Evolutionary conservation across 768 basidiomycete species (phyloP).

Genomic region (Lactifluus hygrophoroides): DNA sequence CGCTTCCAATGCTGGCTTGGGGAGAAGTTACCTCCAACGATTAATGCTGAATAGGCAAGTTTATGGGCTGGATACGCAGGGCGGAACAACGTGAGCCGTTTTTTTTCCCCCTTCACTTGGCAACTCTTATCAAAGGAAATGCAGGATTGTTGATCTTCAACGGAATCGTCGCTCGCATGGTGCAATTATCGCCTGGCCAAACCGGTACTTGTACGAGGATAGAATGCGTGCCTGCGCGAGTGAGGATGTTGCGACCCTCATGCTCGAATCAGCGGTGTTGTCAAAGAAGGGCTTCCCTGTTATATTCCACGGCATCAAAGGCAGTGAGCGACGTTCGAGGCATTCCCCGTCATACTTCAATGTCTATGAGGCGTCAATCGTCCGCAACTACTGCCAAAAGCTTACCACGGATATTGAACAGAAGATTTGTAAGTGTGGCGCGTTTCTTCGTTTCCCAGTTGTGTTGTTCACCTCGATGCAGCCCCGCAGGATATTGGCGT

Average conservation of each 20-base stretch:
- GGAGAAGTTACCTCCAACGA: slow-evolving; percentile 30
- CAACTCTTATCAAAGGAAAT: slow-evolving; percentile 2
- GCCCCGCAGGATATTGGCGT: slow-evolving; percentile 30
- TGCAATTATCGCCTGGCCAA: slow-evolving; percentile 49
- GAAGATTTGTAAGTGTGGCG: slow-evolving; percentile 26
- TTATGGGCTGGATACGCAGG: slow-evolving; percentile 24
- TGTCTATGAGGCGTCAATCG: slow-evolving; percentile 29
- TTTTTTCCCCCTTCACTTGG: background rate
- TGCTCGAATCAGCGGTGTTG: slow-evolving; percentile 26
- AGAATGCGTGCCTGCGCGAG: slow-evolving; percentile 28
- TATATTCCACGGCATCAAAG: slow-evolving; percentile 30
- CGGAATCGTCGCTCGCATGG: slow-evolving; percentile 18
- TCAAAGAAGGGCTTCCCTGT: slow-evolving; percentile 25
- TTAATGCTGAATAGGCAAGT: slow-evolving; percentile 26
- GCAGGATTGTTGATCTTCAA: slow-evolving; percentile 16
- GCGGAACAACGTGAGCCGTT: slow-evolving; percentile 28
- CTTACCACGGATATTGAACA: slow-evolving; percentile 24
- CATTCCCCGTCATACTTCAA: slow-evolving; percentile 36
- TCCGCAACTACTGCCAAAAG: slow-evolving; percentile 27
- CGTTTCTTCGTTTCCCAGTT: background rate
- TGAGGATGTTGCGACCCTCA: slow-evolving; percentile 22
- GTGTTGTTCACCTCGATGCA: background rate
- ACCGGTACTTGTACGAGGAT: slow-evolving; percentile 35
- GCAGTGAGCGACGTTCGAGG: slow-evolving; percentile 28
- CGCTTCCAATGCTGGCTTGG: slow-evolving; percentile 25